Base-by-base conservation (phyloP, 73 alveolate genomes). In the Paramecium caudatum region DNA sequence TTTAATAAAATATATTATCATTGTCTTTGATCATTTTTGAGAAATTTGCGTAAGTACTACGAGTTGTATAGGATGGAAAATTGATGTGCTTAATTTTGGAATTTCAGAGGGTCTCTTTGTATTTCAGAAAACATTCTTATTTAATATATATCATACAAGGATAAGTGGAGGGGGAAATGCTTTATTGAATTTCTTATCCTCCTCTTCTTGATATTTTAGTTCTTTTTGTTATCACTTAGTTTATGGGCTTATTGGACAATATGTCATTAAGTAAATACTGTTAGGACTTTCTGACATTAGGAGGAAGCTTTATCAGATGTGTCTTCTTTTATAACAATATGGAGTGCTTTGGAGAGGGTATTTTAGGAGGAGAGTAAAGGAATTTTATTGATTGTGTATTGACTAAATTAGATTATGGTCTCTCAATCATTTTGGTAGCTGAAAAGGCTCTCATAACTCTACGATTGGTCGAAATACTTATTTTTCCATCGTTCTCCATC, bases 401-500 rank as follows among this genome's bases (percentile, higher is more conserved):
- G 34, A 48, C 5, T 16, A 48, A 48, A 9, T 48, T 30, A 9
- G 70, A 30, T 16, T 48, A 9, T 9, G 5, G 34, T 48, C 7
- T 9, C 5, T 48, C 30, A 12, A 5, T 45, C 39, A 45, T 23
- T 43, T 74, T 74, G 4, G 10, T 19, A 9, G 63, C 68, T 8
- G 88, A 74, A 74, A 21, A 41, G 1, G 45, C n/a, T 45, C 88
- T 36, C 21, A 74, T 39, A 15, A 39, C 23, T 45, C 68, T 74
- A 17, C 88, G 36, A 74, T 74, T 74, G 2, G 68, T 41, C 15
- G 36, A 7, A 6, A 74, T 43, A 7, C 69, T 3, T 19, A 74
- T 16, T 74, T 74, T 74, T 6, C 69, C 69, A 74, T 74, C 46
- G 21, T 74, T 21, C n/a, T 74, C 70, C 69, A 74, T 41, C 13